Conservation (phyloP, 768 basidiomycete genomes). For the Kwoniella mangroviensis region DNA sequence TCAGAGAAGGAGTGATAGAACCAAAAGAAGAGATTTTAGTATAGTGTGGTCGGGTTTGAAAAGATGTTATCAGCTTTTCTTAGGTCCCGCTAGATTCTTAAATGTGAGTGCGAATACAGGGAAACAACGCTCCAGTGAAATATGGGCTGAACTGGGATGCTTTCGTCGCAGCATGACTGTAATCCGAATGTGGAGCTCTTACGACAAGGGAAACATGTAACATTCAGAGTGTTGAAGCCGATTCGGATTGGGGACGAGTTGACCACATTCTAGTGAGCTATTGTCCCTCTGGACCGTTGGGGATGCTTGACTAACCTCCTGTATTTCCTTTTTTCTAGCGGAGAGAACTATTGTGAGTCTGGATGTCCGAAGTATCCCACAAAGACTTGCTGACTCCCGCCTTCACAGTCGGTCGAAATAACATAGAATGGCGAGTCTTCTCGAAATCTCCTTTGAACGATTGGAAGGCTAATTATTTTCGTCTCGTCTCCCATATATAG, state of each 20-base stretch:
- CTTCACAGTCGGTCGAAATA: slow-evolving; percentile 44
- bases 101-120: slow-evolving; percentile 43
- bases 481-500: slow-evolving; percentile 11
- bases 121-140: neutral
- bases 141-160: neutral
- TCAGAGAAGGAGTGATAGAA: slow-evolving; percentile 43
- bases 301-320: neutral
- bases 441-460: neutral
- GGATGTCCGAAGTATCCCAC: neutral
- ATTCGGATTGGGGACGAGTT: slow-evolving; percentile 55
- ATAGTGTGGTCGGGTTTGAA: slow-evolving; percentile 54
- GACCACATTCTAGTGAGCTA: slow-evolving; percentile 54
- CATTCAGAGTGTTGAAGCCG: slow-evolving; percentile 47
- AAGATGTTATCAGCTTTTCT: slow-evolving; percentile 52
- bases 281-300: neutral
- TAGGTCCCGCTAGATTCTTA: slow-evolving; percentile 56
- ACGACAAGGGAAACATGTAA: slow-evolving; percentile 51
- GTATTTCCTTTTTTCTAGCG: slow-evolving; percentile 22
- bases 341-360: slow-evolving; percentile 45
- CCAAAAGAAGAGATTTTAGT: slow-evolving; percentile 52
- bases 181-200: slow-evolving; percentile 54
- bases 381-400: neutral
- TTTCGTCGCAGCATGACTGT: slow-evolving; percentile 51
- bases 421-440: slow-evolving; percentile 48
- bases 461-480: slow-evolving; percentile 6